Percentiles rank a stretch among this genome's conserved stretches.
Evolutionary conservation across 768 basidiomycete species (phyloP).

Genomic region (Lentinula edodes): DNA sequence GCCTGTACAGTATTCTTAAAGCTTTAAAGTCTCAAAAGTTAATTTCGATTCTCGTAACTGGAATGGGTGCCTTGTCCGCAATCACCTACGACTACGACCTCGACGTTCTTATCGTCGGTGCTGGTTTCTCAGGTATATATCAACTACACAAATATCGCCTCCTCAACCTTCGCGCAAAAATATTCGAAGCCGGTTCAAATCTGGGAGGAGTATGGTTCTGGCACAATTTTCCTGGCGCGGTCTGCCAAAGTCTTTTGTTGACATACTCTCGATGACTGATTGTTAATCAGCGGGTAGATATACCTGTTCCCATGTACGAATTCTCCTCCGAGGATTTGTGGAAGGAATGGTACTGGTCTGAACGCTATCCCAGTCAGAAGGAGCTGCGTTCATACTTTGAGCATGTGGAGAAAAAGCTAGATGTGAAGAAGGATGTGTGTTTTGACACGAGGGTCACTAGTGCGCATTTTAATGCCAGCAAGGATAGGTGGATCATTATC

Average conservation of each 20-base stretch:
- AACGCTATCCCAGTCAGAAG: constrained; percentile 1
- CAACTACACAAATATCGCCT: constrained; percentile 3
- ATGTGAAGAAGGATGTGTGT: constrained; percentile 17
- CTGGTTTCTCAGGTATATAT: constrained; percentile 21
- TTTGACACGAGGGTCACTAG: constrained; percentile 17
- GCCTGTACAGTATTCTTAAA: neutral
- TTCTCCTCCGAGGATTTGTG: constrained; percentile 19
- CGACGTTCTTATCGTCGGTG: constrained; percentile 21
- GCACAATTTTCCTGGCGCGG: constrained; percentile 5
- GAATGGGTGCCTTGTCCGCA: neutral
- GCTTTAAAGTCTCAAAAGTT: neutral
- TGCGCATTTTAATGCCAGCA: constrained; percentile 16
- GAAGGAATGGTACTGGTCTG: constrained; percentile 17
- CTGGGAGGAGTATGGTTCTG: constrained; percentile 19
- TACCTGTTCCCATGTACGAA: constrained; percentile 19
- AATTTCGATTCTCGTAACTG: neutral
- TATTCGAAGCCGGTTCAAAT: constrained; percentile 14
- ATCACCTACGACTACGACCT: constrained; percentile 1
- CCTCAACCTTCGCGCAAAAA: constrained; percentile 1
- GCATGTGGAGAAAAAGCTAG: constrained; percentile 19
- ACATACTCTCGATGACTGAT: neutral
- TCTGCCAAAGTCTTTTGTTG: neutral
- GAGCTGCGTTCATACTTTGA: constrained; percentile 19
- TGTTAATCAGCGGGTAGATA: constrained; percentile 13
- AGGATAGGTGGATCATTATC: constrained; percentile 18